A percentile compares a stretch with the other conserved stretches of the same genome.
phyloP scores from a whole-genome alignment of 352 stramenopile genomes.

The Pythium pyrilobum region DNA sequence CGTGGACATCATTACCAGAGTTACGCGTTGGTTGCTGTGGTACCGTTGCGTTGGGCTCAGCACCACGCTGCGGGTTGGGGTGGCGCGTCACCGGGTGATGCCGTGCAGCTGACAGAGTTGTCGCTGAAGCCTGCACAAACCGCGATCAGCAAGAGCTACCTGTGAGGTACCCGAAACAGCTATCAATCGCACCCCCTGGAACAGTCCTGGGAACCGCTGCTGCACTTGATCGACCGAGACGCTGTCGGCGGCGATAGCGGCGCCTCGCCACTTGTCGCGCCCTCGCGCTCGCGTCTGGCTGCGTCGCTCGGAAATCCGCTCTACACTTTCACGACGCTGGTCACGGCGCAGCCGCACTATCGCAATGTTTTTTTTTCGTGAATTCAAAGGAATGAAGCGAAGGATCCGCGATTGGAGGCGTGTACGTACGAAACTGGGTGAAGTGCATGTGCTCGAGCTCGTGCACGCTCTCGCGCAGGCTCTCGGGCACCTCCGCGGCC shows the following conservation, averaged over 20 bases:
- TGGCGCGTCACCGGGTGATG: too few relatives aligned
- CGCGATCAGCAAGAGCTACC: too few relatives aligned
- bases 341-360: constrained; percentile 28
- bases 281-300: constrained; percentile 33
- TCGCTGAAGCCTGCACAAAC: too few relatives aligned
- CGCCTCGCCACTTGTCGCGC: constrained; percentile 26
- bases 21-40: too few relatives aligned
- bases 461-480: constrained; percentile 22
- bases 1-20: too few relatives aligned
- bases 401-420: too few relatives aligned
- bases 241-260: constrained; percentile 10
- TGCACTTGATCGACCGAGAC: constrained; percentile 33
- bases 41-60: too few relatives aligned
- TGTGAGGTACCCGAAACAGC: too few relatives aligned
- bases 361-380: too few relatives aligned
- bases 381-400: too few relatives aligned
- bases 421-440: constrained; percentile 40
- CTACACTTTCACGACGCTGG: constrained; percentile 10
- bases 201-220: constrained; percentile 36
- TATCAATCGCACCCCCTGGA: constrained; percentile 31
- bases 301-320: constrained; percentile 28
- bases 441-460: constrained; percentile 41
- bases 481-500: constrained; percentile 2
- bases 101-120: too few relatives aligned
- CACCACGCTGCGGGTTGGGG: too few relatives aligned